Base-by-base conservation (phyloP, 1,139 yeast species). In the Nakaseomyces bracarensis region DNA sequence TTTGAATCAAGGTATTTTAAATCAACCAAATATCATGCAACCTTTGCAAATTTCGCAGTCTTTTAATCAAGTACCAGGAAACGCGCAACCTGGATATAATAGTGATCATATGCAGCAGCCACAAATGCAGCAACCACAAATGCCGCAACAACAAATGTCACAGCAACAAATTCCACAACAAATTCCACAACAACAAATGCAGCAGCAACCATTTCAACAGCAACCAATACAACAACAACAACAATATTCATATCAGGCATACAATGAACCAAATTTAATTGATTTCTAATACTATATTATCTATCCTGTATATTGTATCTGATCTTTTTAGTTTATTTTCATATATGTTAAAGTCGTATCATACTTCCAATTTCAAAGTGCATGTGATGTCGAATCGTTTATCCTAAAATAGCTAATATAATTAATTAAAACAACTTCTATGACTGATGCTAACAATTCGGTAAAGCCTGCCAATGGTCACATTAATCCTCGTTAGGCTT, bases 91-190 rank as follows among this genome's bases (percentile, higher is more conserved):
- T 21, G 29, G 30, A 20, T 42, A 27, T 45, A 42, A 22, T 46
- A 41, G 27, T 46, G 27, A 34, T 42, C n/a, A n/a, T n/a, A n/a
- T n/a, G n/a, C n/a, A n/a, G 18, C 51, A 46, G 21, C 52, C 43
- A 28, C 52, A 39, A 22, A 49, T 41, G 16, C 47, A 37, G 20
- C 58, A 46, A 40, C 46, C 40, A 38, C 48, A 27, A 47, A 30
- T 42, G 28, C 38, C 23, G 7, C 42, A 38, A 23, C 44, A 39
- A 28, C n/a, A n/a, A n/a, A n/a, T n/a, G n/a, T n/a, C n/a, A 26
- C 38, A 27, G 7, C 42, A 38, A 23, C 44, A 39, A 28, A 42
- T 31, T 31, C 44, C 36, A 21, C 25, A 36, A 27, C 30, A 27
- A 13, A 13, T 25, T 7, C 6, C 9, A 13, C 27, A 25, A 25